Base-by-base conservation (phyloP, 371 early-diverging fungal genomes). In the Dichotomocladium elegans region DNA sequence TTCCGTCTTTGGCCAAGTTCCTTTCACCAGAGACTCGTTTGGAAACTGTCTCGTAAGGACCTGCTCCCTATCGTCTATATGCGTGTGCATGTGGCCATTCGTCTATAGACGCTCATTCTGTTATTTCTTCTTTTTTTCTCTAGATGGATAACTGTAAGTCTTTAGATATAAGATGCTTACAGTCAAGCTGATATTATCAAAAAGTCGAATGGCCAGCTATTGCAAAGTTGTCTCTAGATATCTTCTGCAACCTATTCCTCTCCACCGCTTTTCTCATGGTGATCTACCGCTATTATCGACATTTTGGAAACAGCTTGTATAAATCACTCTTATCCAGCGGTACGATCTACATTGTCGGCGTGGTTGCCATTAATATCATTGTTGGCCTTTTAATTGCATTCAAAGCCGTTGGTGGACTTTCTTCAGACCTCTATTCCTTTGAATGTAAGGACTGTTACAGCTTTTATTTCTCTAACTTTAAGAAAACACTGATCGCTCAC, bases 131-230 rank as follows among this genome's bases (percentile, higher is more conserved):
- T 33, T 27, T 46, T 33, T 45, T 22, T 12, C 14, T 28, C 0
- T 50, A 74, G 74, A 48, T 74, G 35, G 33, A 56, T 25, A 70
- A 70, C 9, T 54, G 74, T 66, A 70, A 48, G 60, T 50, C 27
- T 24, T 7, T 1, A 42, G 11, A 19, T 0, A 19, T 11, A 7
- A 17, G 10, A 14, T 29, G 10, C 15, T 4, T 51, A 9, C 9
- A 40, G 24, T 1, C n/a, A 50, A 15, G 37, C 3, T 22, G 40
- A 5, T 3, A n/a, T 21, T n/a, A 15, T 12, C 24, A 14, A 24
- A 19, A 27, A 75, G 76, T 72, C 26, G 66, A 65, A 54, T 76
- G 76, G 76, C 76, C 72, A 11, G 76, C 76, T 4, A 54, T 72
- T 43, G 76, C 72, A 12, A 76, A 76, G 43, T 47, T 76, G 22